phyloP scores from a whole-genome alignment of 495 filamentous ascomycete species.

The Penicillium turbatum region DNA sequence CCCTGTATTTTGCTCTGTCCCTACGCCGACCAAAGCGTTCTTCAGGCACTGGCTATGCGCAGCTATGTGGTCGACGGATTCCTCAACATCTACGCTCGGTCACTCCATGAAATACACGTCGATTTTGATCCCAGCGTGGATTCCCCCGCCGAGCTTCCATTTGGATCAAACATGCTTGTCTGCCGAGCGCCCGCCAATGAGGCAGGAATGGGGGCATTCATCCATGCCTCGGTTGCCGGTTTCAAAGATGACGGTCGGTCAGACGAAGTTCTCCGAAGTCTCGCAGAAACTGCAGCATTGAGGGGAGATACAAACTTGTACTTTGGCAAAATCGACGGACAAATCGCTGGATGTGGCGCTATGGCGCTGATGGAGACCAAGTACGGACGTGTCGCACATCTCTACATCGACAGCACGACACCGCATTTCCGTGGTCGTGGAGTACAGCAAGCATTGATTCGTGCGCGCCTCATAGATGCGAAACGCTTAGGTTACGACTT shows the following conservation, averaged over 20 bases:
- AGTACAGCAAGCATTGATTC: constrained; percentile 15
- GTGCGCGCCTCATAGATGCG: constrained; percentile 11
- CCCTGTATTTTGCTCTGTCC: constrained; percentile 18
- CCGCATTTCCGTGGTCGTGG: constrained; percentile 17
- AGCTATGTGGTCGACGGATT: constrained; percentile 12
- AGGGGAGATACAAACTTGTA: constrained; percentile 17
- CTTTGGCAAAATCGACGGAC: constrained; percentile 11
- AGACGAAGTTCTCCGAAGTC: constrained; percentile 5
- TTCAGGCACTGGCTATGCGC: constrained; percentile 5
- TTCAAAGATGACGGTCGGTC: constrained; percentile 12
- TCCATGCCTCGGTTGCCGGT: constrained; percentile 13
- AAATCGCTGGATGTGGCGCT: constrained; percentile 18
- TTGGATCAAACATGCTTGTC: constrained; percentile 7
- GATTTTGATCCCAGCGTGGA: constrained; percentile 1
- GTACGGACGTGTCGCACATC: constrained; percentile 12
- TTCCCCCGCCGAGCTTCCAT: neutral
- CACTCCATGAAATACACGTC: constrained; percentile 2
- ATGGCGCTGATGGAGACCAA: constrained; percentile 18
- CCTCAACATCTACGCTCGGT: constrained; percentile 17
- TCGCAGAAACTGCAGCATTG: constrained; percentile 13
- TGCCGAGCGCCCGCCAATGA: constrained; percentile 6
- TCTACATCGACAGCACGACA: constrained; percentile 23
- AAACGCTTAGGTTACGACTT: constrained; percentile 10
- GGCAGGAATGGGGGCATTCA: neutral
- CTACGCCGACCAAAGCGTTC: constrained; percentile 14